Evolutionary conservation across 2,329 filamentous ascomycete genomes (phyloP).

Genomic region (Pseudocercospora cruenta): DNA sequence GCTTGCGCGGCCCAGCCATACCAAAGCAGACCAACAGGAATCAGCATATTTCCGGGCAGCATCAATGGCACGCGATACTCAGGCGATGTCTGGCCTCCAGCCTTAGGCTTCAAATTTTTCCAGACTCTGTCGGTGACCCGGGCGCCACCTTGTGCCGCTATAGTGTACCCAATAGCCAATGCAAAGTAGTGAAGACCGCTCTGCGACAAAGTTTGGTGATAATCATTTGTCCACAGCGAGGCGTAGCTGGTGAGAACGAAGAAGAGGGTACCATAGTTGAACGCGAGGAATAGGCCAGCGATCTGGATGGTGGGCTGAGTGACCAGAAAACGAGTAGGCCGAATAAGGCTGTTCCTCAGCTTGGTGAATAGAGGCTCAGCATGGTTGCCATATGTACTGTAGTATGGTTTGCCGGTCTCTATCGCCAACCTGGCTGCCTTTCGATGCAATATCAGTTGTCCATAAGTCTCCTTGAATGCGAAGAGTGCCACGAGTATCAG

Average conservation of each 20-base stretch:
- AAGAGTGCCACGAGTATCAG: conserved; percentile 41
- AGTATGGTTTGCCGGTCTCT: conserved; percentile 43
- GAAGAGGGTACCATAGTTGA: conserved; percentile 61
- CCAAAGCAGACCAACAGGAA: conserved; percentile 44
- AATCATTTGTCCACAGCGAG: conserved; percentile 55
- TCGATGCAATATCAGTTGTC: not conserved
- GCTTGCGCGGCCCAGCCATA: conserved; percentile 52
- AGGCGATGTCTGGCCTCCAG: conserved; percentile 17
- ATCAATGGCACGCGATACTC: conserved; percentile 32
- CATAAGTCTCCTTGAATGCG: conserved; percentile 47
- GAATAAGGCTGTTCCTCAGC: conserved; percentile 45
- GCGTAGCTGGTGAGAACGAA: conserved; percentile 62
- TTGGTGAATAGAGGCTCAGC: conserved; percentile 9
- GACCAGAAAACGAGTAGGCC: conserved; percentile 56
- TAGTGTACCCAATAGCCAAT: conserved; percentile 56
- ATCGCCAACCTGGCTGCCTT: conserved; percentile 39
- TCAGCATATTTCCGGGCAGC: conserved; percentile 22
- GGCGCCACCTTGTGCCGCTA: conserved; percentile 48
- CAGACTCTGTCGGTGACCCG: conserved; percentile 18
- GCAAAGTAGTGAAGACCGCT: conserved; percentile 64
- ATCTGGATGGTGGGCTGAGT: conserved; percentile 61
- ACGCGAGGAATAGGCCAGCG: conserved; percentile 54
- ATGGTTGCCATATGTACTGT: not conserved
- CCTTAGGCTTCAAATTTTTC: conserved; percentile 13
- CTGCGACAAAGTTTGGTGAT: conserved; percentile 58